These are phyloP conservation scores for Clonostachys byssicola DNA, from an alignment of 2,329 filamentous ascomycete species.

Conservation along the genomic window DNA sequence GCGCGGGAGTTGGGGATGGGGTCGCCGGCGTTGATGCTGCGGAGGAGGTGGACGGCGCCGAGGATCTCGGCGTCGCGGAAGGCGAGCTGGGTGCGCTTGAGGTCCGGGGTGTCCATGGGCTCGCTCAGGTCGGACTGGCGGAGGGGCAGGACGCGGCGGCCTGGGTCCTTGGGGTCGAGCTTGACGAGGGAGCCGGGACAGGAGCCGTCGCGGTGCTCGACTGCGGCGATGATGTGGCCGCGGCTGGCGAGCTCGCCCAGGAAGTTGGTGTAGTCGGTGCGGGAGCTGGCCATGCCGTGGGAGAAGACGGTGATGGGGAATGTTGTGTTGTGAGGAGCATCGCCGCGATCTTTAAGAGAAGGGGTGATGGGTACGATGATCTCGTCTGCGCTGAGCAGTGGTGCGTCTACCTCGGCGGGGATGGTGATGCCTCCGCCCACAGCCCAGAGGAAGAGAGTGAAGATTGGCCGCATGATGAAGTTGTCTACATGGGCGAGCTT, in stretches of 20 bases:
- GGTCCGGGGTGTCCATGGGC: constrained; percentile 24
- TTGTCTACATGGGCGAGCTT: constrained; percentile 37
- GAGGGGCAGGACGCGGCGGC: constrained; percentile 26
- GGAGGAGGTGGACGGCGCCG: constrained; percentile 34
- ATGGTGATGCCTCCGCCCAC: constrained; percentile 39
- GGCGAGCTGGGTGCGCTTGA: constrained; percentile 41
- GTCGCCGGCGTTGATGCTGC: constrained; percentile 29
- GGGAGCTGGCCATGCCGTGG: constrained; percentile 44
- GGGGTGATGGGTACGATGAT: constrained; percentile 35
- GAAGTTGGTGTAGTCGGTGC: constrained; percentile 48
- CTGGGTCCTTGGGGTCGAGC: constrained; percentile 12
- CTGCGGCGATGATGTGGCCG: constrained; percentile 41
- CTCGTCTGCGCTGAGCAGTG: constrained; percentile 20
- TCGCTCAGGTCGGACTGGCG: constrained; percentile 22
- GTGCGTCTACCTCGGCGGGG: constrained; percentile 40
- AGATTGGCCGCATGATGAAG: constrained; percentile 33
- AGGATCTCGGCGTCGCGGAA: constrained; percentile 47
- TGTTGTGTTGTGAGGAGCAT: background rate
- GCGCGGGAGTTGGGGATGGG: constrained; percentile 32
- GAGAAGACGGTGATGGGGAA: constrained; percentile 46
- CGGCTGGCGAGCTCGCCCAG: constrained; percentile 44
- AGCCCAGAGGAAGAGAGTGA: constrained; percentile 33
- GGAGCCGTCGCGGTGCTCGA: constrained; percentile 49
- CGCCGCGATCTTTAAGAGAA: constrained; percentile 9
- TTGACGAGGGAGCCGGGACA: constrained; percentile 37